Percentiles rank a stretch among this genome's conserved stretches.
These are phyloP conservation scores for Lichtheimia corymbifera DNA, from an alignment of 371 early-diverging fungal species.

Conservation along the genomic window DNA sequence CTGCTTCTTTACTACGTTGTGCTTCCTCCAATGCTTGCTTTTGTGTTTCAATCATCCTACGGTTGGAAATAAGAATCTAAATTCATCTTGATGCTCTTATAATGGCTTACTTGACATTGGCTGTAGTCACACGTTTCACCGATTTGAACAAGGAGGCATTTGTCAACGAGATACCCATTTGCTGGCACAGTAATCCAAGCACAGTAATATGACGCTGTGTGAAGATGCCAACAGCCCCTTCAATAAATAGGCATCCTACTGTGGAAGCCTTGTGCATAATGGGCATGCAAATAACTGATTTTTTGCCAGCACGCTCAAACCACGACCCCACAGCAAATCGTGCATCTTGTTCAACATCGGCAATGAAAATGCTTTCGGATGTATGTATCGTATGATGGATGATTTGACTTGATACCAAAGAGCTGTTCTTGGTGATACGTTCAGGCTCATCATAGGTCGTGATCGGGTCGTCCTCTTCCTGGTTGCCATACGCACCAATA, in stretches of 20 bases:
- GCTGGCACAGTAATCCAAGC: conserved; percentile 56
- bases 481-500: conserved; percentile 44
- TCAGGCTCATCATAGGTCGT: conserved; percentile 44
- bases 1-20: conserved; percentile 45
- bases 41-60: conserved; percentile 48
- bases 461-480: conserved; percentile 20
- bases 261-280: conserved; percentile 54
- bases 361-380: conserved; percentile 40
- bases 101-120: conserved; percentile 17
- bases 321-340: conserved; percentile 48
- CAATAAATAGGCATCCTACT: conserved; percentile 56
- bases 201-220: conserved; percentile 59
- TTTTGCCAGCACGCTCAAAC: conserved; percentile 46
- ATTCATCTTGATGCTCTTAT: no score
- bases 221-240: conserved; percentile 58
- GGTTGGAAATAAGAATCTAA: no score
- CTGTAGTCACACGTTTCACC: conserved; percentile 43
- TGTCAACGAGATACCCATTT: conserved; percentile 63
- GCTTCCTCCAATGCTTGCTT: conserved; percentile 48
- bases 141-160: conserved; percentile 57
- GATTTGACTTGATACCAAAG: conserved; percentile 36
- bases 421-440: conserved; percentile 28
- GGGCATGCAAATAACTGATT: conserved; percentile 59
- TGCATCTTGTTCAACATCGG: conserved; percentile 39
- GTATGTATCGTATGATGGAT: conserved; percentile 48